These are phyloP conservation scores for Starmerella tilneyi DNA, from an alignment of 805 yeast species.

Conservation along the genomic window DNA sequence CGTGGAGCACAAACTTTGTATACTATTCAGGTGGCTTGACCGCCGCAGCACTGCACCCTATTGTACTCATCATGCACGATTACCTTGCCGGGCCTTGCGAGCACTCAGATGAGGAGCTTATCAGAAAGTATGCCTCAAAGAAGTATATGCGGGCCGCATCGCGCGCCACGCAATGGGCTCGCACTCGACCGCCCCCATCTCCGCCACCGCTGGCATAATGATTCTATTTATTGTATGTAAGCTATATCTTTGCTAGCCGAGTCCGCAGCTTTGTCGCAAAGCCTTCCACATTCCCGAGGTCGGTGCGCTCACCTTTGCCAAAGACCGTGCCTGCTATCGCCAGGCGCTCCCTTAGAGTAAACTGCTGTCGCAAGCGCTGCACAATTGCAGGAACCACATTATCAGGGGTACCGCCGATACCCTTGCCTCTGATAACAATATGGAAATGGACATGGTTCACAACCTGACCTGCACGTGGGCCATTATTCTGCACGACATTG, in stretches of 20 bases:
- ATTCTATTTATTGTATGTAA: constrained; percentile 9
- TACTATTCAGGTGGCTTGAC: constrained; percentile 89
- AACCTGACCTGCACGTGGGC: constrained; percentile 84
- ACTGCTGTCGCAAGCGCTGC: constrained; percentile 1
- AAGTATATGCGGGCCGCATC: constrained; percentile 60
- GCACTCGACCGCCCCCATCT: background rate
- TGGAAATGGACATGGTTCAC: constrained; percentile 93
- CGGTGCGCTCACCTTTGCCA: constrained; percentile 26
- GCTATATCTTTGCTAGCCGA: constrained; percentile 3
- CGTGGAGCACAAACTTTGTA: constrained; percentile 78
- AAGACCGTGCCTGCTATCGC: constrained; percentile 26
- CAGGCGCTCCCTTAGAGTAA: constrained; percentile 15
- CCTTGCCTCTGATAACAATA: constrained; percentile 55
- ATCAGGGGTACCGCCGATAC: background rate
- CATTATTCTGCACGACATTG: constrained; percentile 42
- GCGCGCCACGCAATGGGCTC: constrained; percentile 29
- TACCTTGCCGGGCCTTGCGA: constrained; percentile 66
- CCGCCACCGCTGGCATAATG: background rate
- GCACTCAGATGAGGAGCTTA: constrained; percentile 67
- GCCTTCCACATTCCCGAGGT: background rate
- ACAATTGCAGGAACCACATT: constrained; percentile 12
- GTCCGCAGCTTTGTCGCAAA: background rate
- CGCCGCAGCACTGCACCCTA: constrained; percentile 59
- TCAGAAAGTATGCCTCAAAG: constrained; percentile 83
- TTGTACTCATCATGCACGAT: constrained; percentile 63